Base-by-base conservation (phyloP, 805 yeast species). In the Candida broadrunensis region DNA sequence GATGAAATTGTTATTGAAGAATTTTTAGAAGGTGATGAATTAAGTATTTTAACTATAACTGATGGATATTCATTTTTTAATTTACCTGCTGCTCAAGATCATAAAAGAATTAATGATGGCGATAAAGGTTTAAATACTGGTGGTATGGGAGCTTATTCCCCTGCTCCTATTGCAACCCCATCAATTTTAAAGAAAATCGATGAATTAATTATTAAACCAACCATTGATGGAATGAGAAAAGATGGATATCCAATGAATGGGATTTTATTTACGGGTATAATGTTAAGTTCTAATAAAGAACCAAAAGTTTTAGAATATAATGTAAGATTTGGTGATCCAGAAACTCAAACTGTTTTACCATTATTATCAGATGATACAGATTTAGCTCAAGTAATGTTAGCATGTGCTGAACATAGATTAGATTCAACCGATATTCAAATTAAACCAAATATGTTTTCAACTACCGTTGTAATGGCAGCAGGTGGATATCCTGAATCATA, bases 101-200 rank as follows among this genome's bases (percentile, higher is more conserved):
- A 93, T 70, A 93, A 93, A 72, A 83, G 99, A 63, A 77, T 85
- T 51, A 95, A 95, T 41, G 88, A 95, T 56, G 90, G 90, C 45
- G 99, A 93, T 63, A 72, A 81, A 30, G 99, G 99, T 19, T 75
- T 91, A 47, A 93, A 93, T 70, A 93, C 99, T 29, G 99, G 99
- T 52, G 99, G 99, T 48, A 93, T 93, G 99, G 99, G 99, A 49
- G 96, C 98, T 6, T 93, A 93, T 58, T 93, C 98, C 6, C 99
- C 99, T 24, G 95, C 98, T 9, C 99, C 99, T 42, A 74, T 88
- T 47, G 98, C 95, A 15, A 88, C 97, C 15, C 81, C 88, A 2
- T 73, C 76, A 18, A 61, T 93, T 27, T 64, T 90, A 54, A 68
- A 74, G 46, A 73, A 81, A 63, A 89, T 93, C 58, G 81, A 89